These are phyloP conservation scores for Chamaecyparis obtusa DNA, from an alignment of 75 land plant genomes.

Conservation along the genomic window DNA sequence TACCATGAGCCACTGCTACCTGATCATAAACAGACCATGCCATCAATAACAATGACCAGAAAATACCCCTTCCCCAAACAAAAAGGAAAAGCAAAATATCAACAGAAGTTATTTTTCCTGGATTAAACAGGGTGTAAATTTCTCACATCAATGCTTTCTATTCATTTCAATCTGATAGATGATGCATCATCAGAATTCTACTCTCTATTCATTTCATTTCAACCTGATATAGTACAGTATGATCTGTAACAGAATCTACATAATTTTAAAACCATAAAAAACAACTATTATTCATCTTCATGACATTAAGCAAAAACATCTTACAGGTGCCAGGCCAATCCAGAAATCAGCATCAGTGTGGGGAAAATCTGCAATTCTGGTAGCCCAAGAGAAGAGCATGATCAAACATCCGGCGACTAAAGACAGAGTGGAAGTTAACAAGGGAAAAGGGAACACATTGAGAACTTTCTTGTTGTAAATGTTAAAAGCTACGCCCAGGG, in stretches of 20 bases:
- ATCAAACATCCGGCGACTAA: slow-evolving; percentile 50
- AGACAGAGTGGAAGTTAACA: slow-evolving; percentile 61
- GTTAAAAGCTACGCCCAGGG: slow-evolving; percentile 58
- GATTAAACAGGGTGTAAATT: no score
- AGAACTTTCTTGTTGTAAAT: slow-evolving; percentile 73
- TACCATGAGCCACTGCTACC: slow-evolving; percentile 81
- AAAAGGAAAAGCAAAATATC: no score
- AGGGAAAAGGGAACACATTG: slow-evolving; percentile 64
- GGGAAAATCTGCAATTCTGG: slow-evolving; percentile 40
- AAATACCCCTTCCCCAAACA: background rate
- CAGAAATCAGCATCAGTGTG: slow-evolving; percentile 54
- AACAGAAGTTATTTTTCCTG: no score
- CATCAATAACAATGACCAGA: background rate
- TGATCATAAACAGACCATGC: slow-evolving; percentile 14
- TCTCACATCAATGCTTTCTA: no score
- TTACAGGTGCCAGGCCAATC: slow-evolving; percentile 65
- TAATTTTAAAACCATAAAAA: no score
- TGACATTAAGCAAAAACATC: slow-evolving; percentile 1
- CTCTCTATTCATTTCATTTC: no score
- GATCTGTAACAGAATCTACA: no score
- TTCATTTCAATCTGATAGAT: no score
- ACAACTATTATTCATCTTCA: no score
- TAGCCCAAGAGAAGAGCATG: slow-evolving; percentile 63
- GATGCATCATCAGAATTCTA: no score
- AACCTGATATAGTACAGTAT: no score